Conservation (phyloP, 345 rosid species). For the rapeseed (Brassica napus) region Da-Ae NC_063443.1:12221001-12221500, state of each 20-base stretch:
- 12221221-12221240: conserved; percentile 63
- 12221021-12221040: conserved; percentile 52
- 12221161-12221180: conserved; percentile 46
- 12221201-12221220: conserved; percentile 66
- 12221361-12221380: conserved; percentile 46
- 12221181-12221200: conserved; percentile 64
- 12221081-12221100: conserved; percentile 76
- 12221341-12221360: conserved; percentile 55
- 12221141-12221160: conserved; percentile 49
- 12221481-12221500: conserved; percentile 55
- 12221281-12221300: conserved; percentile 48
- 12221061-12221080: conserved; percentile 54
- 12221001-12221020: conserved; percentile 62
- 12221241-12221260: conserved; percentile 44
- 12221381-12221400: conserved; percentile 74
- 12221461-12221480: conserved; percentile 60
- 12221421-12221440: conserved; percentile 47
- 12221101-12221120: conserved; percentile 81
- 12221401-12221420: conserved; percentile 65
- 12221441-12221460: conserved; percentile 48
- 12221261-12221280: conserved; percentile 56
- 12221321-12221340: conserved; percentile 66
- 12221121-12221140: conserved; percentile 67
- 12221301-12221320: conserved; percentile 77
- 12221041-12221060: conserved; percentile 62